Evolutionary conservation across 2,329 filamentous ascomycete species (phyloP).

Genomic region (Aspergillus sp.): DNA sequence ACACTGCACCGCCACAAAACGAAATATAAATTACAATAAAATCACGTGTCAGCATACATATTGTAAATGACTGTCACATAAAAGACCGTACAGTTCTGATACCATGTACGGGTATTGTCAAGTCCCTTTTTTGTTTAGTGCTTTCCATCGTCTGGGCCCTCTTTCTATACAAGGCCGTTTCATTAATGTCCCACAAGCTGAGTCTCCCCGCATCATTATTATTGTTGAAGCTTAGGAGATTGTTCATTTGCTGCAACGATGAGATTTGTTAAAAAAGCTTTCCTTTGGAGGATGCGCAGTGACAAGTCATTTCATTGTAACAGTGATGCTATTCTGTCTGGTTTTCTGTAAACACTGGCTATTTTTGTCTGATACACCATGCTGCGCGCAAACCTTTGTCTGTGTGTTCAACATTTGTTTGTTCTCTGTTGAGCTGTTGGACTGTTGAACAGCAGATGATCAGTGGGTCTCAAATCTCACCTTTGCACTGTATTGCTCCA

Average conservation of each 20-base stretch:
- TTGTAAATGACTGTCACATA: neutral
- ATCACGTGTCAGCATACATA: neutral
- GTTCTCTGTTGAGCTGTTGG: neutral
- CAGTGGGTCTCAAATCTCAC: slow-evolving; percentile 4
- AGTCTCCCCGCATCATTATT: neutral
- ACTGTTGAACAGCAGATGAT: neutral
- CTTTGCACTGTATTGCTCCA: neutral
- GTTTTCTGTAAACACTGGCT: neutral
- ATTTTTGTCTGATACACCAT: neutral
- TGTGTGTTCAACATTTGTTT: neutral
- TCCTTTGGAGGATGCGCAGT: neutral
- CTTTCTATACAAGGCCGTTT: neutral
- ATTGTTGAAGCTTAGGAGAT: neutral
- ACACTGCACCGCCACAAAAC: neutral
- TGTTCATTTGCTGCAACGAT: neutral
- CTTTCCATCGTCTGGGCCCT: neutral
- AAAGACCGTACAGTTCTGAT: neutral
- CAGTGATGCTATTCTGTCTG: neutral
- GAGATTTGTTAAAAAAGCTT: neutral
- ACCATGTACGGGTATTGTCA: neutral
- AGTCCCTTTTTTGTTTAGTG: neutral
- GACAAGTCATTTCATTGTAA: neutral
- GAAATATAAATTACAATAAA: neutral
- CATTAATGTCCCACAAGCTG: neutral
- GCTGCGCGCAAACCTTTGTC: neutral